Base-by-base conservation (phyloP, 2,329 filamentous ascomycete species). In the Alternaria gaisen region DNA sequence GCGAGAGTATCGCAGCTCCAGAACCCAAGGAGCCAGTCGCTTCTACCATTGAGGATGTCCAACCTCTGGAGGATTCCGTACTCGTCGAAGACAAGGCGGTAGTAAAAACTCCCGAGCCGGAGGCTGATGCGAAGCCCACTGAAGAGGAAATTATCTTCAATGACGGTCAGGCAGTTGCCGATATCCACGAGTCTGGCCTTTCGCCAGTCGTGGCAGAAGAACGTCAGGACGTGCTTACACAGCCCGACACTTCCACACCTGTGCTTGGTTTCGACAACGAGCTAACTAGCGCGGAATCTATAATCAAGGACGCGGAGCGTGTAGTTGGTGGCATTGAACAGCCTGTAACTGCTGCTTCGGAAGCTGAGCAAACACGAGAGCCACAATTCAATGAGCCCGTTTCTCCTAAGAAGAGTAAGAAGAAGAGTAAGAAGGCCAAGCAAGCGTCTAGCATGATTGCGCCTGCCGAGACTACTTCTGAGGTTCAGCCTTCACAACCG, bases 391-490 rank as follows among this genome's bases (percentile, higher is more conserved):
- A 57, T 5, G 50, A 63, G 43, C 53, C 48, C 3, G 61, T 18
- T 22, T 41, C 56, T 24, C 55, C 60, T 9, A 69, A 64, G 51
- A 67, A 65, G 40, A 60, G 64, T 53, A 70, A 70, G 34, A 76
- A 77, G 60, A 77, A 76, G 53, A 67, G 50, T n/a, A 76, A 75
- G 62, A 77, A 76, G 58, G 54, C 48, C 14, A 72, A 72, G 55
- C 70, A 70, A 51, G 62, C 68, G 50, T 64, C 68, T 26, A 47
- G 58, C 20, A 47, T 30, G 20, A 48, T 44, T 8, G 54, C 52
- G 3, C 54, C 65, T 4, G 12, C 57, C 20, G 63, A 65, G n/a
- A 24, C 60, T 6, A 1, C 50, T 16, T 36, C 56, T 16, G 64
- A 63, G 28, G 28, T 36, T 8, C 40, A 61, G 20, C 8, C 28